phyloP scores from a whole-genome alignment of 352 stramenopile genomes.

The Saprolegnia parasitica region DNA sequence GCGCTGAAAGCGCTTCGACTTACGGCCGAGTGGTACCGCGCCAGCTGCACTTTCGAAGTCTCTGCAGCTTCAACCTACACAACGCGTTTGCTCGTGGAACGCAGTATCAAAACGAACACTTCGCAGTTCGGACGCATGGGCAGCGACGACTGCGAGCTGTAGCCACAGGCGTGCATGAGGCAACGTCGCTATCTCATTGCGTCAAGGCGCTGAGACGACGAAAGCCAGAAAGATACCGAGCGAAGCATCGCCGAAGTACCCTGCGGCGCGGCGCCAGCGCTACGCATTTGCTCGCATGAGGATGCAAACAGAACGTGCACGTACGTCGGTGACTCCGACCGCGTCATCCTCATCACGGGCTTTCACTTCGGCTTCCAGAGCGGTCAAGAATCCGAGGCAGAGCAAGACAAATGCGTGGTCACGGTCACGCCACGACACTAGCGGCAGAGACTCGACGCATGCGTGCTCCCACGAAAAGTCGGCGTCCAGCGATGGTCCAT shows the following conservation, averaged over 20 bases:
- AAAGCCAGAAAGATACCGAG: background rate
- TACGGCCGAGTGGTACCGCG: slow-evolving; percentile 20
- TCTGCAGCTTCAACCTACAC: background rate
- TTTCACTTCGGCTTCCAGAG: slow-evolving; percentile 1
- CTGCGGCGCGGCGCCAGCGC: slow-evolving; percentile 14
- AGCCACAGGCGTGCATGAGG: slow-evolving; percentile 5
- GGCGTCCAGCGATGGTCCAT: background rate
- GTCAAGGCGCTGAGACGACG: background rate
- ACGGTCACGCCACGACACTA: background rate
- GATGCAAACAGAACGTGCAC: background rate
- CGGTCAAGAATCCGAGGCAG: background rate
- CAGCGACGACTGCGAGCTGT: slow-evolving; percentile 7
- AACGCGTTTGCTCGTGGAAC: background rate
- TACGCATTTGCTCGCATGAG: background rate
- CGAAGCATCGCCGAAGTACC: background rate
- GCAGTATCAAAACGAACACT: background rate
- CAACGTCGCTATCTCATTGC: background rate
- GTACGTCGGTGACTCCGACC: background rate
- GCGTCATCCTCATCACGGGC: background rate
- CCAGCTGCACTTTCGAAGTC: background rate
- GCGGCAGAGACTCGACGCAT: background rate
- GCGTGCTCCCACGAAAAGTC: slow-evolving; percentile 1
- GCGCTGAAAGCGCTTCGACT: slow-evolving; percentile 4
- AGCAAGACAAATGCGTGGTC: slow-evolving; percentile 12
- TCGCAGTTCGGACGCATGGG: slow-evolving; percentile 10